phyloP scores from a whole-genome alignment of 106 monocot species.

The Triglochin maritima region DNA sequence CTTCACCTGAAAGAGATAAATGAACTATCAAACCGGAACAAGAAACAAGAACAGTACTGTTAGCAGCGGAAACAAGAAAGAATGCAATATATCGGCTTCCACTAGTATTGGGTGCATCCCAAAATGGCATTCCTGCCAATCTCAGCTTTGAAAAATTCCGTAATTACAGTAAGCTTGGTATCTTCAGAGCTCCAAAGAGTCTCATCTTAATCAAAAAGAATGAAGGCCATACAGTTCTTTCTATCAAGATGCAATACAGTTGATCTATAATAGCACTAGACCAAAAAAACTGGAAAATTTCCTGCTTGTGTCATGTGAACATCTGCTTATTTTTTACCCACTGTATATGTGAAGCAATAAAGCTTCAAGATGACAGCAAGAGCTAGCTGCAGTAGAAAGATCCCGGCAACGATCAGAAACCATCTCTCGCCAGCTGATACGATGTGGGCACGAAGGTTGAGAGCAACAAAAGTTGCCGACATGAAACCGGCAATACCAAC shows the following conservation, averaged over 20 bases:
- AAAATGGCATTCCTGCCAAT: neutral
- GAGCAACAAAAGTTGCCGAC: slow-evolving; percentile 79
- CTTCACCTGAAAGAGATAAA: too few species aligned
- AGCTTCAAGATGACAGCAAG: slow-evolving; percentile 72
- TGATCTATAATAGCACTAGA: neutral
- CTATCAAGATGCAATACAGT: too few species aligned
- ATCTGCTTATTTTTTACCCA: slow-evolving; percentile 10
- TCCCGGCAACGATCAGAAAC: slow-evolving; percentile 76
- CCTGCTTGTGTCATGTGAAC: neutral
- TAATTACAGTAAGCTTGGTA: slow-evolving; percentile 1
- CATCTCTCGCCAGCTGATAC: slow-evolving; percentile 76
- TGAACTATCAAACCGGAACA: too few species aligned
- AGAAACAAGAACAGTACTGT: too few species aligned
- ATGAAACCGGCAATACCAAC: slow-evolving; percentile 88
- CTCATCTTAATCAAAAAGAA: neutral
- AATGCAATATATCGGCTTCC: too few species aligned
- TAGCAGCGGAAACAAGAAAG: too few species aligned
- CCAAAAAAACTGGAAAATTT: neutral
- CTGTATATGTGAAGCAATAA: slow-evolving; percentile 81
- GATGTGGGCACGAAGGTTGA: slow-evolving; percentile 79
- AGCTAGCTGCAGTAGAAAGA: slow-evolving; percentile 71
- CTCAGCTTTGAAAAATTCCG: neutral
- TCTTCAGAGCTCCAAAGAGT: neutral
- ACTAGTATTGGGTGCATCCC: neutral
- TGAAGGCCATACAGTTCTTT: too few species aligned